Percentiles rank a stretch among this genome's conserved stretches.
phyloP scores from a whole-genome alignment of 345 rosid genomes.

The Cardiospermum halicacabum region DNA sequence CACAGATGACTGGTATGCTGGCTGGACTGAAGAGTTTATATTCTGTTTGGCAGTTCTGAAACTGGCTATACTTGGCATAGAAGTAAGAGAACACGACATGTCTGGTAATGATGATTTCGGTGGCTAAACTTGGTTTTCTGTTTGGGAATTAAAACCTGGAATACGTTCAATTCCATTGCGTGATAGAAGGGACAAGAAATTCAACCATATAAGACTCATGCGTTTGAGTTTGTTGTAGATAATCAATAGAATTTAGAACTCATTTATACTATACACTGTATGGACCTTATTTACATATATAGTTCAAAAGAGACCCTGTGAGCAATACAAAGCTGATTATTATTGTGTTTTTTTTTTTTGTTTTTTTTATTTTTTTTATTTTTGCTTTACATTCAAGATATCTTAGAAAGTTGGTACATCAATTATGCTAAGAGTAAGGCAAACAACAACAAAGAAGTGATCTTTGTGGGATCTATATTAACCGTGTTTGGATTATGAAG shows the following conservation, averaged over 20 bases:
- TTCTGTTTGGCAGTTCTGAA: constrained; percentile 77
- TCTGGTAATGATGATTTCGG: constrained; percentile 83
- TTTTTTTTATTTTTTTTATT: neutral
- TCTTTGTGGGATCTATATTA: neutral
- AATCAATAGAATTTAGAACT: neutral
- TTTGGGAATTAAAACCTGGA: constrained; percentile 59
- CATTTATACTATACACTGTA: neutral
- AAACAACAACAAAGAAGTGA: too few relatives aligned
- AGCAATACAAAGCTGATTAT: neutral
- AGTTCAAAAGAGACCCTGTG: neutral
- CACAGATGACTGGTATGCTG: constrained; percentile 75
- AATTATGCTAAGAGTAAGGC: neutral
- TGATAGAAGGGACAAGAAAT: constrained; percentile 52
- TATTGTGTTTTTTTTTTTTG: too few relatives aligned
- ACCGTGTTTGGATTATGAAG: too few relatives aligned
- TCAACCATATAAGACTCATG: constrained; percentile 63
- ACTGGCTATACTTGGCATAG: constrained; percentile 74
- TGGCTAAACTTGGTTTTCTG: constrained; percentile 85
- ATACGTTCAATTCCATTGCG: constrained; percentile 67
- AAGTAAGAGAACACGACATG: constrained; percentile 70
- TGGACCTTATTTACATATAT: neutral
- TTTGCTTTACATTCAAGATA: constrained; percentile 14
- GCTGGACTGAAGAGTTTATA: constrained; percentile 77
- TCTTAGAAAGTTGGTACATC: neutral
- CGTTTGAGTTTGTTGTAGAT: constrained; percentile 50